Conservation (phyloP, 306 rosid genomes). For the Trifolium dubium region DNA sequence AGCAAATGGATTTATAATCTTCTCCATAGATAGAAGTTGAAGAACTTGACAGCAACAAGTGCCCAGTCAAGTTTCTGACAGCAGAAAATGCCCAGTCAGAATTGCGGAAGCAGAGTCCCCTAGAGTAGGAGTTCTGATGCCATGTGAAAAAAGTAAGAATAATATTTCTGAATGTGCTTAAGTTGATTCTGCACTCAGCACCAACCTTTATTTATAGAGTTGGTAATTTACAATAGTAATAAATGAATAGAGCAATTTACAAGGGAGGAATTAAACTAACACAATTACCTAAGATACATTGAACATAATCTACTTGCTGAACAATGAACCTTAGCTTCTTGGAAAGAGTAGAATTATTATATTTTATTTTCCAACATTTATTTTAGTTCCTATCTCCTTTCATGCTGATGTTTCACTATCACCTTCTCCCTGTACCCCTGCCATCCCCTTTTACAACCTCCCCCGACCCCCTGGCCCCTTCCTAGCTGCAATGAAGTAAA, state of each 20-base stretch:
- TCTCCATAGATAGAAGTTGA: neutral
- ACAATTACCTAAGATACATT: too few species aligned
- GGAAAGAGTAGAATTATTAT: too few species aligned
- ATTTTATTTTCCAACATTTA: too few species aligned
- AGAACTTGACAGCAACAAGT: neutral
- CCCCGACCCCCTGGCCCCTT: neutral
- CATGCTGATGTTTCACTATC: neutral
- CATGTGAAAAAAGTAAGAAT: neutral
- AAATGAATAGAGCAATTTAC: too few species aligned
- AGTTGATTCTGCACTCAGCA: neutral
- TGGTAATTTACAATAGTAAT: too few species aligned
- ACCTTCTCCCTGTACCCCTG: neutral
- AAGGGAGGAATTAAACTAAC: too few species aligned
- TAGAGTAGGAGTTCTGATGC: neutral
- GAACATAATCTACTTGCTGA: too few species aligned
- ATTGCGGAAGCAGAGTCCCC: neutral
- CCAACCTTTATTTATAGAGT: neutral
- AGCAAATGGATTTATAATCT: neutral
- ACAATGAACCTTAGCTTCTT: too few species aligned
- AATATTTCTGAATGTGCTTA: neutral
- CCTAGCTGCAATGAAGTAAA: neutral
- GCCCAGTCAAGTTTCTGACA: neutral
- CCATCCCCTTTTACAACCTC: neutral
- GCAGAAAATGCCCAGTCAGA: neutral
- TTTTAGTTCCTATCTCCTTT: neutral